Conservation (phyloP, 2,329 filamentous ascomycete genomes). For the Xylariaceae sp. region DNA sequence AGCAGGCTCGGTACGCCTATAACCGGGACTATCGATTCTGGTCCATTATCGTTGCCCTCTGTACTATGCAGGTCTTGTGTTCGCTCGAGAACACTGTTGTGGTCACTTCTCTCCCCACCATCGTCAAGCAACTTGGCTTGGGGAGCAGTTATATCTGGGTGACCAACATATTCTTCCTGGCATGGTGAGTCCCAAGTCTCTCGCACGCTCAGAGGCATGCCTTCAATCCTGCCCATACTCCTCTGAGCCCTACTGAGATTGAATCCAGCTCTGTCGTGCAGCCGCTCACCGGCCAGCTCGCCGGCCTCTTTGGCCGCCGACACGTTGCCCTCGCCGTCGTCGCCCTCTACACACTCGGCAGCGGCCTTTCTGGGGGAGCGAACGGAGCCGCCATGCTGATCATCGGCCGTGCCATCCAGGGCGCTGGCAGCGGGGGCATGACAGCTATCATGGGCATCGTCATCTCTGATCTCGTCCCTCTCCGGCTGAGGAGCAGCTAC, state of each 20-base stretch:
- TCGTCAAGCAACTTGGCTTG: slow-evolving; percentile 14
- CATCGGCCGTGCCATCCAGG: slow-evolving; percentile 40
- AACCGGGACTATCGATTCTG: slow-evolving; percentile 11
- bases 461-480: slow-evolving; percentile 14
- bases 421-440: slow-evolving; percentile 31
- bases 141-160: slow-evolving; percentile 4
- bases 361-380: slow-evolving; percentile 1
- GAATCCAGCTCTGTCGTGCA: slow-evolving; percentile 1
- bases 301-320: slow-evolving; percentile 3
- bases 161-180: slow-evolving; percentile 4
- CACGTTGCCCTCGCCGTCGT: slow-evolving; percentile 1
- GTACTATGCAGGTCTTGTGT: slow-evolving; percentile 12
- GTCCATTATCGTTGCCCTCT: slow-evolving; percentile 13
- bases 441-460: slow-evolving; percentile 21
- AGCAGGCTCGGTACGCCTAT: too few relatives aligned
- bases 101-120: slow-evolving; percentile 18
- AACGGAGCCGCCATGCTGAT: slow-evolving; percentile 31
- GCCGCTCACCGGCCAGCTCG: slow-evolving; percentile 2
- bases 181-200: slow-evolving; percentile 1
- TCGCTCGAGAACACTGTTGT: slow-evolving; percentile 22
- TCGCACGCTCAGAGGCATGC: too few relatives aligned
- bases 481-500: slow-evolving; percentile 7
- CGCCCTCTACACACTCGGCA: slow-evolving; percentile 1
- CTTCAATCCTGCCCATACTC: not conserved
- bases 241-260: not conserved